Conservation (phyloP, 1,284 basidiomycete species). For the Ustilago hordei region DNA sequence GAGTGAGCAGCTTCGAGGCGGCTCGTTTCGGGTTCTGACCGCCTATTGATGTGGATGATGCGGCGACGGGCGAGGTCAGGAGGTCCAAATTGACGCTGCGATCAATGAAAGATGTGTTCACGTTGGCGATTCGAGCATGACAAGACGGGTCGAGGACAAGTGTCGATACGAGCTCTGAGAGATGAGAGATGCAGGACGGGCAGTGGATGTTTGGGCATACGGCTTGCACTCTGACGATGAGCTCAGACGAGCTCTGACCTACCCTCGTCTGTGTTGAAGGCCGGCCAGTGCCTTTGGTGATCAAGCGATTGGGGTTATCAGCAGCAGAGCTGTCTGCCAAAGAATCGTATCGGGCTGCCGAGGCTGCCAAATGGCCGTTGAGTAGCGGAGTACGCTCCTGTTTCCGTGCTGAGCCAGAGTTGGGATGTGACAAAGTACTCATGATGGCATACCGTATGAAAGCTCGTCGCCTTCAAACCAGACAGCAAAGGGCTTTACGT, state of each 20-base stretch:
- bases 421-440: background rate
- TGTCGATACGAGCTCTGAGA: conserved; percentile 63
- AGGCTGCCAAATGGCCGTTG: background rate
- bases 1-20: conserved; percentile 30
- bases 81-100: conserved; percentile 67
- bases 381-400: conserved; percentile 18
- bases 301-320: conserved; percentile 2
- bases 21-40: conserved; percentile 24
- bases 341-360: conserved; percentile 9
- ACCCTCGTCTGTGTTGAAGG: background rate
- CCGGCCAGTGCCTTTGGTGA: conserved; percentile 6
- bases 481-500: background rate
- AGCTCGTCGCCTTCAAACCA: background rate
- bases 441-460: background rate
- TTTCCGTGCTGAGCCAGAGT: background rate
- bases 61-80: conserved; percentile 15
- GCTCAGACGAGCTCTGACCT: conserved; percentile 18
- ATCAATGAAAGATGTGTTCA: conserved; percentile 68
- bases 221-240: conserved; percentile 25
- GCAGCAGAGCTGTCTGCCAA: background rate
- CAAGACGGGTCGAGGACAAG: conserved; percentile 24
- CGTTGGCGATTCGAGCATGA: conserved; percentile 31
- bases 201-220: conserved; percentile 67
- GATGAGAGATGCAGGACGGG: conserved; percentile 70
- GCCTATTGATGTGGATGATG: background rate